phyloP scores from a whole-genome alignment of 164 flowering plant genomes.

The Stephania japonica region DNA sequence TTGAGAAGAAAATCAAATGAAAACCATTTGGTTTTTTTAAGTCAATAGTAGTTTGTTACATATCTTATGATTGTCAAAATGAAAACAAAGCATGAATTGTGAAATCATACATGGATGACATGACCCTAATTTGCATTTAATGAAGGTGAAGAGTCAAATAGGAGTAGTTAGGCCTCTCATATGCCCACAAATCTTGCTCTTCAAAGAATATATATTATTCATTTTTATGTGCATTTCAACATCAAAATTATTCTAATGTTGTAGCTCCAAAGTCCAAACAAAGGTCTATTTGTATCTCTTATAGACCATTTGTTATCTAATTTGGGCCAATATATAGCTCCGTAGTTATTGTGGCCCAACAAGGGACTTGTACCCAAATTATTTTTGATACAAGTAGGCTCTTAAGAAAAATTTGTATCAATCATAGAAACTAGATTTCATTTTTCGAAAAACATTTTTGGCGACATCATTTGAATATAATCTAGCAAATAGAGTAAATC shows the following conservation, averaged over 20 bases:
- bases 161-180: not conserved
- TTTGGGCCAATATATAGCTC: no score
- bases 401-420: no score
- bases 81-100: not conserved
- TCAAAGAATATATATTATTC: not conserved
- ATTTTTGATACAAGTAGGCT: no score
- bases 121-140: not conserved
- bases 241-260: not conserved
- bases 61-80: not conserved
- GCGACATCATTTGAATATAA: no score
- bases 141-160: not conserved
- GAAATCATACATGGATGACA: not conserved
- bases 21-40: not conserved
- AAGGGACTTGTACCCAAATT: no score
- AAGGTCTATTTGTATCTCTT: no score
- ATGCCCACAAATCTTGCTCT: not conserved
- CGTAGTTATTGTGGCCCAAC: no score
- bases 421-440: no score
- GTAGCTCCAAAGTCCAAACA: no score
- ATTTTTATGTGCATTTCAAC: not conserved
- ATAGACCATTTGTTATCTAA: no score
- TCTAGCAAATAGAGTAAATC: no score
- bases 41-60: not conserved
- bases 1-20: not conserved
- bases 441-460: no score